Evolutionary conservation across 176 grass and related monocot genomes (phyloP), one percentile per base, ranked within the genome.

Genomic region (Oryza punctata): DNA sequence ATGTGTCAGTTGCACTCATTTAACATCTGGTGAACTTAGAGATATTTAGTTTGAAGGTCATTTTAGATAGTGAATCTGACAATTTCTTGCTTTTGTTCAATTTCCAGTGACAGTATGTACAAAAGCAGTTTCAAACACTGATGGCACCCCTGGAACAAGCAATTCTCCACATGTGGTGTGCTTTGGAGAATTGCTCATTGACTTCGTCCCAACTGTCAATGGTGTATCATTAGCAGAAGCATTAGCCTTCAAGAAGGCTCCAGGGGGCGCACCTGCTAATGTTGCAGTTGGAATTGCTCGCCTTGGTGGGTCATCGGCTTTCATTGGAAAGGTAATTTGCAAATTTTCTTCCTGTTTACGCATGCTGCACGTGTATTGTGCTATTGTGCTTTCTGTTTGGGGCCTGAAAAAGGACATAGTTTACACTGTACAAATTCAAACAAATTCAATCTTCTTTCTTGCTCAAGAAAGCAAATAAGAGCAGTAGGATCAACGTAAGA

Each of bases 181-280:
- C 72, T 93, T 98, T 68, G 96, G 93, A 38, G 96, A 98, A 93
- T 49, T 94, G 77, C 80, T 98, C 21, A 98, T 98, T 63, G 96
- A 98, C 75, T 98, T 98, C 1, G 93, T 98, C 30, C 96, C 96
- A 78, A 98, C 93, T 35, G 35, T 91, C 45, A 98, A 47, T 76
- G 93, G 91, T 0, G 18, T 89, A 67, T 95, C 96, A 18, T 79
- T 98, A 69, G 83, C 87, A 38, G 91, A 98, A 85, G 89, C 96
- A 35, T 73, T 89, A 49, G 96, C 96, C 80, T 98, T 98, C 85
- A 98, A 98, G 73, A 98, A 98, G 77, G 96, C 93, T 63, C 72
- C 96, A 37, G 96, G 96, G 33, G 96, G 93, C 63, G 96, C 96
- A 50, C 96, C 96, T 61, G 96, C 96, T 70, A 98, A 98, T 75